phyloP scores from a whole-genome alignment of 352 stramenopile species.

The Salisapilia sapeloensis region DNA sequence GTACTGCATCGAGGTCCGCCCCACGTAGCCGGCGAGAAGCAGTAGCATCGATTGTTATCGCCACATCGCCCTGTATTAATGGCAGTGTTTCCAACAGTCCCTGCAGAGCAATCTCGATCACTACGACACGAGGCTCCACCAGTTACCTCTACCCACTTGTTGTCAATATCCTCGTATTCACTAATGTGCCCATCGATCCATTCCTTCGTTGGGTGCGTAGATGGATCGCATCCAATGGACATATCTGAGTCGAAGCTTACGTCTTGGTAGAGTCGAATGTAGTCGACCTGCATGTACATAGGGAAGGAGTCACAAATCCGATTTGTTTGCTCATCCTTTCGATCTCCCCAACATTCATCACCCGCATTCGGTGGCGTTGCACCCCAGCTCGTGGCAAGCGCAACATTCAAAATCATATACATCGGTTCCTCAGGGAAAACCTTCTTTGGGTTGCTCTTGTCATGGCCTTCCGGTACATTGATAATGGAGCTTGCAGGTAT shows the following conservation, averaged over 20 bases:
- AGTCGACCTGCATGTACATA: slow-evolving; percentile 69
- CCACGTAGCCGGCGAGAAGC: slow-evolving; percentile 22
- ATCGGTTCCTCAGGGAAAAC: slow-evolving; percentile 44
- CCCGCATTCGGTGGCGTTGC: slow-evolving; percentile 20
- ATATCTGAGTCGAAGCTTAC: slow-evolving; percentile 6
- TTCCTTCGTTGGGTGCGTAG: slow-evolving; percentile 10
- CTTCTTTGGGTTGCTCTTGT: slow-evolving; percentile 26
- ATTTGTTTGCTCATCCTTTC: slow-evolving; percentile 7
- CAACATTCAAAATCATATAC: slow-evolving; percentile 60
- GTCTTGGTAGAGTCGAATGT: slow-evolving; percentile 71
- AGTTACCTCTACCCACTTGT: slow-evolving; percentile 6
- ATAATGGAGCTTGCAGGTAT: slow-evolving; percentile 25
- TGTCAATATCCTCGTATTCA: slow-evolving; percentile 11
- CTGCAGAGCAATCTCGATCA: slow-evolving; percentile 12
- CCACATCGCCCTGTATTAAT: no score
- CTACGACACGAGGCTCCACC: slow-evolving; percentile 9
- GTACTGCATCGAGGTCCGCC: slow-evolving; percentile 26
- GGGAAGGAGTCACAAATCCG: slow-evolving; percentile 32
- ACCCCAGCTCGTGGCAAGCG: slow-evolving; percentile 28
- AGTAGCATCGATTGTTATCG: slow-evolving; percentile 36
- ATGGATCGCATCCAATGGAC: slow-evolving; percentile 13
- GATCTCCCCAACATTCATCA: slow-evolving; percentile 11
- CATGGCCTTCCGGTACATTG: slow-evolving; percentile 12
- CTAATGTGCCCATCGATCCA: slow-evolving; percentile 17
- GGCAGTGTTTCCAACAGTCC: no score